Conservation (phyloP, 352 stramenopile genomes). For the Phytopythium vexans region DNA sequence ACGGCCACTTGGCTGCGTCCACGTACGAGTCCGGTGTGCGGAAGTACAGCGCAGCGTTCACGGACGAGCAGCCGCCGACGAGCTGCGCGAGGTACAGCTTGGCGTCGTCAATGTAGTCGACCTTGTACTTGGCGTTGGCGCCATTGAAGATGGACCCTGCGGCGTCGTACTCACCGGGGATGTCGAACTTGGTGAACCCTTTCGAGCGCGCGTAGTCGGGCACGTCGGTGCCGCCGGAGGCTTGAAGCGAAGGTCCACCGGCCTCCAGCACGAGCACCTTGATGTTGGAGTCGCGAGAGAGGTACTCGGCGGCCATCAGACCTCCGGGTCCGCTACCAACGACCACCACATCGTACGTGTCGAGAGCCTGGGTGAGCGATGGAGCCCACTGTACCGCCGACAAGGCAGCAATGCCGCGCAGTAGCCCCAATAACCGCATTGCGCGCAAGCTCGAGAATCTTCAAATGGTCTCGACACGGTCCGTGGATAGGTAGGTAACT, state of each 20-base stretch:
- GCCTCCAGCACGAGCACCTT: conserved; percentile 57
- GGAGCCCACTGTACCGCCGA: background rate
- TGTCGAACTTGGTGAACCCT: conserved; percentile 39
- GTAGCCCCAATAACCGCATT: background rate
- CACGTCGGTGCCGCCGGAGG: conserved; percentile 28
- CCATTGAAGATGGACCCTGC: conserved; percentile 33
- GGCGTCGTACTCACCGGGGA: conserved; percentile 49
- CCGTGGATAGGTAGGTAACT: no score
- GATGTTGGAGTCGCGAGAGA: conserved; percentile 32
- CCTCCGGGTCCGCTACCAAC: conserved; percentile 55
- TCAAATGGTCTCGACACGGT: no score
- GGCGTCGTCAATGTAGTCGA: conserved; percentile 35
- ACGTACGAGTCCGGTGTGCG: conserved; percentile 52
- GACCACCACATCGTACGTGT: conserved; percentile 52
- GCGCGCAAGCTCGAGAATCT: no score
- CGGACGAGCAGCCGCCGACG: conserved; percentile 72
- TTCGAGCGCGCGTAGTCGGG: conserved; percentile 17
- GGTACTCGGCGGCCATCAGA: conserved; percentile 49
- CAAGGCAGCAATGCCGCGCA: background rate
- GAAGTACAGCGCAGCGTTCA: conserved; percentile 82
- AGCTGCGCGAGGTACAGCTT: conserved; percentile 64
- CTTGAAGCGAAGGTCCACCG: conserved; percentile 37
- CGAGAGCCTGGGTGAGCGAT: background rate
- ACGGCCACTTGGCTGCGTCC: conserved; percentile 33
- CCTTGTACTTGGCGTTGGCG: conserved; percentile 39